These are phyloP conservation scores for Thermothelomyces thermophilus DNA, from an alignment of 2,329 filamentous ascomycete genomes.

Conservation along the genomic window DNA sequence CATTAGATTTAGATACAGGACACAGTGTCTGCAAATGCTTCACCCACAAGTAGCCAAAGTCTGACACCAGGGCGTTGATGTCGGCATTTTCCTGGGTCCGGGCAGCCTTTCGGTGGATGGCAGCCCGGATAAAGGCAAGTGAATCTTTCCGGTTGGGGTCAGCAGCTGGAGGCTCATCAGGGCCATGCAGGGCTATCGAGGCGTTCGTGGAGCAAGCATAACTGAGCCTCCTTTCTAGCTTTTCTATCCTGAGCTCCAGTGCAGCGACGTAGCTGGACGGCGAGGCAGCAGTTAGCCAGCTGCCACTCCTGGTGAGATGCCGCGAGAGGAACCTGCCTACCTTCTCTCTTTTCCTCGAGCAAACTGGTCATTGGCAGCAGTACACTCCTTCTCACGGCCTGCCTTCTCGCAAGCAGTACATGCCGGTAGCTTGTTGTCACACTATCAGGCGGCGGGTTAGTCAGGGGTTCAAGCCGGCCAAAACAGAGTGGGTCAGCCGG, in stretches of 20 bases:
- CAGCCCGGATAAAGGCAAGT: slow-evolving; percentile 53
- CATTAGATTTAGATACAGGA: slow-evolving; percentile 12
- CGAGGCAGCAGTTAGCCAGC: not conserved
- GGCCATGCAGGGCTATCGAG: slow-evolving; percentile 60
- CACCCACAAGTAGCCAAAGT: slow-evolving; percentile 81
- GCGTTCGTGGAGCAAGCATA: slow-evolving; percentile 65
- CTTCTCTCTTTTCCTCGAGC: slow-evolving; percentile 91
- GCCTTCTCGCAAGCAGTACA: slow-evolving; percentile 94
- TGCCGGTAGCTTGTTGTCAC: slow-evolving; percentile 90
- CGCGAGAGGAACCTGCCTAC: slow-evolving; percentile 32
- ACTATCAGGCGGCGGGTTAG: slow-evolving; percentile 47
- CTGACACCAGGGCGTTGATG: slow-evolving; percentile 85
- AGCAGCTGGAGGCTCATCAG: slow-evolving; percentile 37
- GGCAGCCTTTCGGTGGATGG: slow-evolving; percentile 59
- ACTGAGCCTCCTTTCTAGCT: slow-evolving; percentile 70
- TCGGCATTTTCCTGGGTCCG: slow-evolving; percentile 68
- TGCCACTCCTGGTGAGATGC: not conserved
- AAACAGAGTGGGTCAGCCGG: slow-evolving; percentile 2
- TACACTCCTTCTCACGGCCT: slow-evolving; percentile 79
- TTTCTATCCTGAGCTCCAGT: slow-evolving; percentile 84
- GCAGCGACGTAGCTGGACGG: slow-evolving; percentile 75
- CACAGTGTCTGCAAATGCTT: not conserved
- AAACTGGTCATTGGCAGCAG: slow-evolving; percentile 92
- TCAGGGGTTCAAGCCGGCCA: not conserved
- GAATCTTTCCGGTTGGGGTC: slow-evolving; percentile 48